These are phyloP conservation scores for Boletus vermiculosoides DNA, from an alignment of 768 basidiomycete species.

Conservation along the genomic window DNA sequence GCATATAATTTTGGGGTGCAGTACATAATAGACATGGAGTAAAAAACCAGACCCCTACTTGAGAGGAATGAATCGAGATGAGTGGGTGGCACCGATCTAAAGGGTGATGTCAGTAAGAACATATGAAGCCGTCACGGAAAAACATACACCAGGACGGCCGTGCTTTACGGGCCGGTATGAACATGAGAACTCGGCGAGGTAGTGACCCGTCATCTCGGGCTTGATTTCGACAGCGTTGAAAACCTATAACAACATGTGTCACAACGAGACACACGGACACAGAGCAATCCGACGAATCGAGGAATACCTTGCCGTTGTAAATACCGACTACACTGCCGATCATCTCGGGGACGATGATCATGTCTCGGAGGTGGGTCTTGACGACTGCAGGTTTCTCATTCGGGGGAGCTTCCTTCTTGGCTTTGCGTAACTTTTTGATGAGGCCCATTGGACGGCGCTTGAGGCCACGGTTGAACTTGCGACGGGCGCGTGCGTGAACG, in stretches of 20 bases:
- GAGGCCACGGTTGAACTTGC: slow-evolving; percentile 98
- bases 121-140: neutral
- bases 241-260: slow-evolving; percentile 44
- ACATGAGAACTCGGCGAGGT: slow-evolving; percentile 96
- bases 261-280: neutral
- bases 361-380: slow-evolving; percentile 98
- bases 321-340: slow-evolving; percentile 97
- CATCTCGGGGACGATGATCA: slow-evolving; percentile 99
- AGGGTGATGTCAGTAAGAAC: slow-evolving; percentile 14
- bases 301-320: slow-evolving; percentile 91
- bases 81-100: slow-evolving; percentile 89
- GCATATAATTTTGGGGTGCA: slow-evolving; percentile 39
- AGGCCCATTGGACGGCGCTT: slow-evolving; percentile 98
- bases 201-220: slow-evolving; percentile 99
- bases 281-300: neutral
- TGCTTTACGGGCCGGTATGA: slow-evolving; percentile 99
- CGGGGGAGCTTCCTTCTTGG: slow-evolving; percentile 98
- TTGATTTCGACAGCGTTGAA: slow-evolving; percentile 99
- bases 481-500: slow-evolving; percentile 97
- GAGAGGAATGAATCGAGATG: slow-evolving; percentile 92
- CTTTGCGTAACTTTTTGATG: slow-evolving; percentile 99
- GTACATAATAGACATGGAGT: slow-evolving; percentile 28
- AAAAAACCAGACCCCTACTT: slow-evolving; percentile 59
- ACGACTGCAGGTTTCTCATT: slow-evolving; percentile 99
- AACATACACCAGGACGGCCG: slow-evolving; percentile 96